Percentiles rank a stretch among this genome's conserved stretches.
These are phyloP conservation scores for Ceratobasidium sp. DNA, from an alignment of 1,284 basidiomycete species.

Conservation along the genomic window DNA sequence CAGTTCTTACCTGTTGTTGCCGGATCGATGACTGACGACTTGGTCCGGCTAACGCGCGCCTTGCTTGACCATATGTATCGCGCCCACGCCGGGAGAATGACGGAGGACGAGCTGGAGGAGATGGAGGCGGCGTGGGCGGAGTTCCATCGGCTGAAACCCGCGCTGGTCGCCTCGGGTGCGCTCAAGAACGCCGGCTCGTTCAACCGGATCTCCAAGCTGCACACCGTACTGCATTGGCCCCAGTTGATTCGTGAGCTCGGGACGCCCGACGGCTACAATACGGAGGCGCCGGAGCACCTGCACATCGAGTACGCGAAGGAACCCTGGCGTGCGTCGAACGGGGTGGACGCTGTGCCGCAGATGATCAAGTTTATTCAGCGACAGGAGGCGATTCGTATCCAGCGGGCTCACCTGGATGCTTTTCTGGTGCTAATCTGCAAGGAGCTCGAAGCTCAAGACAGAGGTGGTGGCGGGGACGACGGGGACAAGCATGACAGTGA, in stretches of 20 bases:
- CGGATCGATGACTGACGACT: background rate
- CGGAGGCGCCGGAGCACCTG: constrained; percentile 42
- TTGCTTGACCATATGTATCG: constrained; percentile 20
- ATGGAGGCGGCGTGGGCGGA: constrained; percentile 50
- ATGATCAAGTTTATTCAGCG: constrained; percentile 45
- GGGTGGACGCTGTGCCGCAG: constrained; percentile 24
- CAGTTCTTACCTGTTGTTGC: constrained; percentile 21
- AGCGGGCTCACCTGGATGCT: background rate
- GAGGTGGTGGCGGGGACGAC: background rate
- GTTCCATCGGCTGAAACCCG: constrained; percentile 56
- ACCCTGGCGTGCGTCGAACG: constrained; percentile 43
- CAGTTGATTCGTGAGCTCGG: constrained; percentile 30
- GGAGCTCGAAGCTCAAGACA: background rate
- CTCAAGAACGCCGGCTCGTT: background rate
- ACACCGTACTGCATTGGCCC: constrained; percentile 37
- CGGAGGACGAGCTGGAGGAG: constrained; percentile 48
- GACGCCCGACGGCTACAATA: constrained; percentile 44
- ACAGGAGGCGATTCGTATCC: constrained; percentile 32
- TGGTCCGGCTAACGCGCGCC: constrained; percentile 13
- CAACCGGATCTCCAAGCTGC: constrained; percentile 35
- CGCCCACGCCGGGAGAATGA: constrained; percentile 13
- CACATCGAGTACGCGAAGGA: constrained; percentile 46
- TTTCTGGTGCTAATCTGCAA: background rate
- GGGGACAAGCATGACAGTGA: background rate
- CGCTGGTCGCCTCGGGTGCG: constrained; percentile 54